Conservation (phyloP, 108 stramenopile species). For the Conticribra weissflogii region DNA sequence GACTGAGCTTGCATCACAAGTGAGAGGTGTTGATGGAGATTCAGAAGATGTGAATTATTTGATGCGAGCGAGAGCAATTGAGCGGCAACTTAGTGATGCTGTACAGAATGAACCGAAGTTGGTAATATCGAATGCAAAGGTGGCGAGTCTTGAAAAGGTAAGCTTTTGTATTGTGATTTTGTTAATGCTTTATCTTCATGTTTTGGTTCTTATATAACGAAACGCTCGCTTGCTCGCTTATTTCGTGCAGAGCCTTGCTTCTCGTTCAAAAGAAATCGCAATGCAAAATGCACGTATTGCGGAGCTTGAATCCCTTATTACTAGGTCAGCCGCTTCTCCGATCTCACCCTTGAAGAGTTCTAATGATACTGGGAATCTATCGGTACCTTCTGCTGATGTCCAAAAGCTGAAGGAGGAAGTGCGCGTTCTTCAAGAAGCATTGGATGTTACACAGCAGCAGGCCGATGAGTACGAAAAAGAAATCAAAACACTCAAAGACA, state of each 20-base stretch:
- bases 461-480: conserved; percentile 85
- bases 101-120: conserved; percentile 73
- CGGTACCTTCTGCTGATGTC: conserved; percentile 49
- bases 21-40: conserved; percentile 68
- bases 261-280: conserved; percentile 75
- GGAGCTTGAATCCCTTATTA: conserved; percentile 74
- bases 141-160: conserved; percentile 75
- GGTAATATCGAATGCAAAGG: conserved; percentile 55
- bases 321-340: conserved; percentile 55
- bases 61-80: conserved; percentile 64
- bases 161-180: background rate
- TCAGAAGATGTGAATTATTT: conserved; percentile 77
- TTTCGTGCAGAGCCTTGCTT: conserved; percentile 46
- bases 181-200: background rate
- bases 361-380: conserved; percentile 28
- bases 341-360: conserved; percentile 50
- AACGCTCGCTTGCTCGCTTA: background rate
- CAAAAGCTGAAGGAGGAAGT: conserved; percentile 69
- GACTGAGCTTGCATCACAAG: conserved; percentile 55
- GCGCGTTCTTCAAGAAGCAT: conserved; percentile 72
- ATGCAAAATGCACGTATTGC: conserved; percentile 72
- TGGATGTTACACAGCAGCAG: conserved; percentile 81
- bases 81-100: conserved; percentile 59
- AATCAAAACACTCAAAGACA: conserved; percentile 70
- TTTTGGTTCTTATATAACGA: background rate